Conservation (phyloP, 306 rosid genomes). For the Betula pendula region DNA sequence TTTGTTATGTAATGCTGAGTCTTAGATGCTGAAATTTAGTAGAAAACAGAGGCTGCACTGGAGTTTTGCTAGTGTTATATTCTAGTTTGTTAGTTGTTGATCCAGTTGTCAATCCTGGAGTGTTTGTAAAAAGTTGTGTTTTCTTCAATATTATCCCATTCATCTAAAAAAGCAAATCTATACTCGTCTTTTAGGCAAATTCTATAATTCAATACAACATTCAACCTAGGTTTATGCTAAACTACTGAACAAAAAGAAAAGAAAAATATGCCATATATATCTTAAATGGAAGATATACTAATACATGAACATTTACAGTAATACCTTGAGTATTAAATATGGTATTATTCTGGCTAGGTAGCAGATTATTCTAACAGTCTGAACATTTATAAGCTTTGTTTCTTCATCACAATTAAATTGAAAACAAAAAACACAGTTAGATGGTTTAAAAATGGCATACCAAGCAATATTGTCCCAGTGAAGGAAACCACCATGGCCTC, state of each 20-base stretch:
- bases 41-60: too few species aligned
- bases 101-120: too few species aligned
- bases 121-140: too few species aligned
- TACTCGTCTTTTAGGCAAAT: neutral
- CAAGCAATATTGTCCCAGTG: constrained; percentile 76
- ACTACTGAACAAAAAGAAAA: neutral
- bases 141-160: too few species aligned
- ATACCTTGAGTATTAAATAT: neutral
- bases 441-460: constrained; percentile 36
- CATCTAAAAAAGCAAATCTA: neutral
- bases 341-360: neutral
- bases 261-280: neutral
- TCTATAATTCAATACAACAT: neutral
- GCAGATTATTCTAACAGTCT: neutral
- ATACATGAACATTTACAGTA: neutral
- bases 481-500: constrained; percentile 92
- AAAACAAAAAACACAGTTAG: neutral
- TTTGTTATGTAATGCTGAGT: too few species aligned
- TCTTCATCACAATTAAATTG: neutral
- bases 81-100: too few species aligned
- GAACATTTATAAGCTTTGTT: neutral
- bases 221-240: neutral
- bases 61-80: too few species aligned
- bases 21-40: too few species aligned
- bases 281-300: constrained; percentile 5